Evolutionary conservation across 2,329 filamentous ascomycete species (phyloP), one percentile per base, ranked within the genome.

Genomic region (Fusarium sp.): DNA sequence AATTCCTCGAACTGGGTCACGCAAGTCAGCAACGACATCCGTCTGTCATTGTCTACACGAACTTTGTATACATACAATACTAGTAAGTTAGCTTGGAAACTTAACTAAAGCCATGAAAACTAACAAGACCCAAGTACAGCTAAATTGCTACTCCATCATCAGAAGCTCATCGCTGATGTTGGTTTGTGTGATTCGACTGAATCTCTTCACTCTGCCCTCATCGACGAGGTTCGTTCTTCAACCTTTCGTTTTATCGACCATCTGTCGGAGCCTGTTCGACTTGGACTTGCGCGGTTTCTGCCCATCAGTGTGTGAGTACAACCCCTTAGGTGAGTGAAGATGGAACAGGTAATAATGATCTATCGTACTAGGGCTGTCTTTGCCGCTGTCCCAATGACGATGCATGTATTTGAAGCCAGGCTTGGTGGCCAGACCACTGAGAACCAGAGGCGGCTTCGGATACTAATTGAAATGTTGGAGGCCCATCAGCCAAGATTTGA

Each of bases 71-170:
- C 9, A 49, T 49, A 23, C 27, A 49, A 33, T 49, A 49, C 29
- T 49, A 49, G 46, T 49, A 33, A 14, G 46, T 49, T 1, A 14
- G 5, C 4, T 14, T 12, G 10, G 11, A 3, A 10, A 23, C 23
- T 18, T 18, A 14, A n/a, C 0, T 4, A 48, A 18, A 23, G 5
- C 16, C 10, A n/a, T 19, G 2, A 3, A 33, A 7, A 18, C 2
- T 49, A 3, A 49, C 21, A 33, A 23, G 16, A 29, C 3, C 7
- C 8, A 23, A 49, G 46, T 23, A 33, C 46, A 10, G 46, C 46
- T 2, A 49, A 49, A 49, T 18, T 49, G 21, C 29, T 49, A 14
- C 46, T 49, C 8, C 46, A 49, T 33, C 46, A 49, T 31, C 46
- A 49, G 5, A 49, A 49, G 7, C 46, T 49, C 21, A 33, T 49